Evolutionary conservation across 192 early-diverging fungal species (phyloP), one percentile per base, ranked within the genome.

Genomic region (Podila epigama): DNA sequence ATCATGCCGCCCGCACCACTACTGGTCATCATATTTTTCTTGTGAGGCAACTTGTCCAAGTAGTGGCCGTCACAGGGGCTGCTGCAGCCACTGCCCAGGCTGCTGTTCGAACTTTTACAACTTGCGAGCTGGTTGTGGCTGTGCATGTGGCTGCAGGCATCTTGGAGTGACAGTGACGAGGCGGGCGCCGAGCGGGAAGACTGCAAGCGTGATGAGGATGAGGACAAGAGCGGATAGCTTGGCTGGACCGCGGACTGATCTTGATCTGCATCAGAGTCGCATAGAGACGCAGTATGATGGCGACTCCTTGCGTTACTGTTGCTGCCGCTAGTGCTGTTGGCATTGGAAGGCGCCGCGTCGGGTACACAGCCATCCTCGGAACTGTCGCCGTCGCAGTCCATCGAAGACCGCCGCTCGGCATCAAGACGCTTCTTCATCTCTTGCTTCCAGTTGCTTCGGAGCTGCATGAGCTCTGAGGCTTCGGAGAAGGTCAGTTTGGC

Each of bases 401-500:
- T 9, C 1, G 55, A 32, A 4, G 55, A 32, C 6, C 32, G n/a
- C n/a, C n/a, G 32, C 35, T 32, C 55, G 2, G 54, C 54, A 13
- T 68, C 58, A 27, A 73, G 56, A 22, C 70, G 61, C 22, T 72
- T 68, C 22, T 69, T 63, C 57, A 75, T 69, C 55, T 81, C 79
- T 36, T 69, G 66, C 68, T 61, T 71, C 68, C 70, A 75, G 42
- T 81, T 70, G 36, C 63, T 69, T 29, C 70, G 59, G 15, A 81
- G 59, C 52, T 81, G 79, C 60, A 81, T 66, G 35, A 81, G 34
- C 34, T 81, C 79, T 2, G 62, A 42, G 5, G 67, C 66, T 18
- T 81, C 79, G 18, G 70, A 75, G 58, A 75, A 81, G 10, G 66
- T 66, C 10, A 81, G 70, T 52, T 67, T 73, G 9, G 79, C 79